Percentiles rank a stretch among this genome's conserved stretches.
Evolutionary conservation across 2,329 filamentous ascomycete genomes (phyloP).

Genomic region (Scedosporium dehoogii): DNA sequence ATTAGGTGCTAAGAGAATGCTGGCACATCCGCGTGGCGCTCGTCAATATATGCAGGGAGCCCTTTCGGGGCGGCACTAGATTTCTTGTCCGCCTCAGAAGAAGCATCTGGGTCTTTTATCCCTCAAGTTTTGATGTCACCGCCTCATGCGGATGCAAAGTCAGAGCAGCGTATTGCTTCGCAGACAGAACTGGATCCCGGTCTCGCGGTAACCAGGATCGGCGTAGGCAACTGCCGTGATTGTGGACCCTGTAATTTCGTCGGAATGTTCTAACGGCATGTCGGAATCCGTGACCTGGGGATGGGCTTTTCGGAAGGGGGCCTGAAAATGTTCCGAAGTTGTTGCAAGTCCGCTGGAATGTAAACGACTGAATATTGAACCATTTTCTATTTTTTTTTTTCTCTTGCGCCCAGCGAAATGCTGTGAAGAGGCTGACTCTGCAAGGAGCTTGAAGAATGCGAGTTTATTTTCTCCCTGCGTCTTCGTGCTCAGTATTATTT

Average conservation of each 20-base stretch:
- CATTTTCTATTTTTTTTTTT: background rate
- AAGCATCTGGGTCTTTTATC: no score
- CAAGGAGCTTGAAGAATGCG: no score
- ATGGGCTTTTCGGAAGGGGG: background rate
- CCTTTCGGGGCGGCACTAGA: no score
- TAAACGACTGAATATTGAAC: no score
- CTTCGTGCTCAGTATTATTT: no score
- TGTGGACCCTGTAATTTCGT: background rate
- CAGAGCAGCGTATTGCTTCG: no score
- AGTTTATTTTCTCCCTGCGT: no score
- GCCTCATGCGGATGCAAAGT: no score
- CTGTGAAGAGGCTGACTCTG: no score
- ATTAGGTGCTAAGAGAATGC: conserved; percentile 39
- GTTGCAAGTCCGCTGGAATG: background rate
- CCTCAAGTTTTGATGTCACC: no score
- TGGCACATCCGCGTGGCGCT: background rate
- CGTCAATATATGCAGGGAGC: no score
- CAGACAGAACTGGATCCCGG: background rate
- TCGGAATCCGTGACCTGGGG: background rate
- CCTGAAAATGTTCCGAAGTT: background rate
- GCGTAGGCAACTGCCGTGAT: background rate
- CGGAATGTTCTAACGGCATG: background rate
- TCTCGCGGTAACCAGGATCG: background rate
- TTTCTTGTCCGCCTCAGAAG: no score
- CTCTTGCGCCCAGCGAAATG: background rate